A percentile compares a stretch with the other conserved stretches of the same genome.
phyloP scores from a whole-genome alignment of 176 grass and related monocot species.

The Typha latifolia region DNA sequence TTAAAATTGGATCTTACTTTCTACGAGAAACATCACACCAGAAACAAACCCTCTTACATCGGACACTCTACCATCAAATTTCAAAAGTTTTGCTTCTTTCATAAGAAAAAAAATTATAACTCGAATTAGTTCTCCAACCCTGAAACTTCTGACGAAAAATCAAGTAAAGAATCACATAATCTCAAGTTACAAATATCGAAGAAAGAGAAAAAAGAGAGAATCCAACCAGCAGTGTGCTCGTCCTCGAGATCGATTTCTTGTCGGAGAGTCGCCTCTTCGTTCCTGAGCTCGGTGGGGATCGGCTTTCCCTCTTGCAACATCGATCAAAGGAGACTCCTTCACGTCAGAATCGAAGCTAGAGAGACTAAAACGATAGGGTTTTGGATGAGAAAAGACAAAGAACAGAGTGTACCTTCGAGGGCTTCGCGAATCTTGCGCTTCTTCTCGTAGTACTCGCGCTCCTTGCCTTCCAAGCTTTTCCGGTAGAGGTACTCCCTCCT shows the following conservation, averaged over 20 bases:
- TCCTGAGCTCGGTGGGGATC: constrained; percentile 81
- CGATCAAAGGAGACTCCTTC: neutral
- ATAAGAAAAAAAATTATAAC: too few relatives aligned
- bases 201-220: neutral
- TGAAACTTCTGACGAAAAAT: neutral
- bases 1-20: too few relatives aligned
- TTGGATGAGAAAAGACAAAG: neutral
- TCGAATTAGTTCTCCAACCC: too few relatives aligned
- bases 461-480: constrained; percentile 70
- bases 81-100: too few relatives aligned
- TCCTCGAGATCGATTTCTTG: constrained; percentile 81
- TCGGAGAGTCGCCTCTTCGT: constrained; percentile 57
- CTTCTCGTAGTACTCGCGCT: constrained; percentile 79
- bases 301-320: constrained; percentile 47
- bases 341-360: neutral
- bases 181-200: neutral
- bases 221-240: constrained; percentile 40
- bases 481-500: constrained; percentile 60
- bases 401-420: constrained; percentile 26
- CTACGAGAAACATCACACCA: too few relatives aligned
- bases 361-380: neutral
- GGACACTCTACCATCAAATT: too few relatives aligned
- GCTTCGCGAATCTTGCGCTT: constrained; percentile 73
- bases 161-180: constrained; percentile 1
- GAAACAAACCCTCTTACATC: too few relatives aligned